Evolutionary conservation across 2,329 filamentous ascomycete species (phyloP).

Genomic region (Fusarium oligoseptatum): DNA sequence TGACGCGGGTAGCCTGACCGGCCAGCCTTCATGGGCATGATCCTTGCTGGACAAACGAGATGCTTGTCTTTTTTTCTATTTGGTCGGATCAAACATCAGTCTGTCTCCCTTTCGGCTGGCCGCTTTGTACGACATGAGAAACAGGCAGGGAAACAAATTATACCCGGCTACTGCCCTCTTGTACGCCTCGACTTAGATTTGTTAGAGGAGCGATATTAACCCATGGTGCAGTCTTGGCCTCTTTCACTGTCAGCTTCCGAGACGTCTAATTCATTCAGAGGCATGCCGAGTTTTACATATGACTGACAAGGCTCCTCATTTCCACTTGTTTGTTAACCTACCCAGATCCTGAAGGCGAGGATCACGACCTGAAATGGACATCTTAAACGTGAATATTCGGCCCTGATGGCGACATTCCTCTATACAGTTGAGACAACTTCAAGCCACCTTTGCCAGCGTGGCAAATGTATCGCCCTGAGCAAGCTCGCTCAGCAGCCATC

Average conservation of each 20-base stretch:
- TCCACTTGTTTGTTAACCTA: not conserved
- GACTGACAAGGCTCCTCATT: not conserved
- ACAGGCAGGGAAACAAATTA: not conserved
- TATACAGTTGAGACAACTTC: not conserved
- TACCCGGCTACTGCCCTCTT: not conserved
- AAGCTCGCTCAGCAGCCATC: not conserved
- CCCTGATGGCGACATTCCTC: not conserved
- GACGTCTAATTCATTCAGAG: not conserved
- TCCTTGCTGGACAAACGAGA: not conserved
- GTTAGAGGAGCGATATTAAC: not conserved
- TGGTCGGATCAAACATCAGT: not conserved
- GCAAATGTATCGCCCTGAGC: not conserved
- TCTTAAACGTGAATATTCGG: not conserved
- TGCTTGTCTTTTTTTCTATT: constrained; percentile 16
- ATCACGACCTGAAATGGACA: not conserved
- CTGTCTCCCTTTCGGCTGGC: not conserved
- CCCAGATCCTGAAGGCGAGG: not conserved
- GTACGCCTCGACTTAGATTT: not conserved
- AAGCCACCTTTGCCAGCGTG: not conserved
- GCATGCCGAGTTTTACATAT: not conserved
- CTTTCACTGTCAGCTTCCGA: not conserved
- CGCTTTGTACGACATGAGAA: not conserved
- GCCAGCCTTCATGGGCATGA: not conserved
- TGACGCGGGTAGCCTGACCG: not conserved
- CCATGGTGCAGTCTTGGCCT: not conserved